Base-by-base conservation (phyloP, 768 basidiomycete genomes). In the Boletales sp. region DNA sequence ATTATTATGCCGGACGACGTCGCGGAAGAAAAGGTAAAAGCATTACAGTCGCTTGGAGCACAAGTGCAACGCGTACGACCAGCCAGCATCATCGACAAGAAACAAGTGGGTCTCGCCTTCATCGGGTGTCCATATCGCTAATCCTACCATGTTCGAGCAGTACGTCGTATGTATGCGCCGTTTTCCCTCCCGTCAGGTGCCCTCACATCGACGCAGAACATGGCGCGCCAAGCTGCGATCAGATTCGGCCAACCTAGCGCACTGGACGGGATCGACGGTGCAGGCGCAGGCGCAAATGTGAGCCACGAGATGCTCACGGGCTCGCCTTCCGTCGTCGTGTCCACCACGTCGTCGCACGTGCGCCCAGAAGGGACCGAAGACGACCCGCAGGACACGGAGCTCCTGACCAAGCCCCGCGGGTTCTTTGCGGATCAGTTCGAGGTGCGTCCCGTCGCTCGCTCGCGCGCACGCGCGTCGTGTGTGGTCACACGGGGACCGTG, bases 401-500 rank as follows among this genome's bases (percentile, higher is more conserved):
- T 79, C 19, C 53, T 71, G 15, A 67, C 60, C 44, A 76, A 77
- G 59, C 87, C 89, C 4, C 74, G 89, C 54, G 95, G 94, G 0
- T 89, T 86, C 70, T 99, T 98, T 60, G 92, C 93, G 5, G 93
- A 99, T 65, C 96, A 99, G 69, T 98, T 99, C 51, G 95, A 97
- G 69, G 81, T 80, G 44, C 13, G 56, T 25, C 6, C 3, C 4
- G n/a, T 30, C 10, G 34, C 34, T 12, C 13, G 11, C 5, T 34
- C 15, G 15, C 34, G 15, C 2, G 32, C 14, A 34, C 14, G 4
- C 33, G 33, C 10, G 5, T 25, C 21, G 21, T 6, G 21, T 7
- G 25, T 4, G 5, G 6, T 28, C 25, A 28, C 25, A 7, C 25
- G 25, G 21, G 21, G 25, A 25, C 21, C 25, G 25, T 28, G 25